These are phyloP conservation scores for Sporothrix pallida DNA, from an alignment of 2,329 filamentous ascomycete species.

Conservation along the genomic window DNA sequence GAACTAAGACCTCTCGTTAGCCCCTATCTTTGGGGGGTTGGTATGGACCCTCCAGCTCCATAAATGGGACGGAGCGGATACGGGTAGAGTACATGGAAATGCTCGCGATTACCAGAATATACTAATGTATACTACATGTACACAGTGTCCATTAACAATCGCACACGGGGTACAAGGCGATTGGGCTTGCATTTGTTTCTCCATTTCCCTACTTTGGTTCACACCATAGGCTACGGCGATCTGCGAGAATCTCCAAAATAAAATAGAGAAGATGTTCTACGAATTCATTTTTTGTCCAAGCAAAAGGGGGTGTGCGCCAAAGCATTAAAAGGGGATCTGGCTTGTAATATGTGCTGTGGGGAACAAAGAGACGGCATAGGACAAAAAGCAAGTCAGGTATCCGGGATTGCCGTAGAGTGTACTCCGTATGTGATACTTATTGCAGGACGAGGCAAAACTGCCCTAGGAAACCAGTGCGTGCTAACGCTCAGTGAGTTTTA, in stretches of 20 bases:
- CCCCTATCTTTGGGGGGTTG: background rate
- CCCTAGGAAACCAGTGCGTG: too few relatives aligned
- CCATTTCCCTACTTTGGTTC: background rate
- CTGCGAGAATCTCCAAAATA: constrained; percentile 7
- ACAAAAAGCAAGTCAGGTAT: too few relatives aligned
- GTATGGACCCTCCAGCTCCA: background rate
- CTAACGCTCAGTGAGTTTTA: too few relatives aligned
- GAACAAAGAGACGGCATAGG: too few relatives aligned
- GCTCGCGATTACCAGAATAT: background rate
- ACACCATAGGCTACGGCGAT: background rate
- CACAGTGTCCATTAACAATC: background rate
- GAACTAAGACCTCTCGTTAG: constrained; percentile 5
- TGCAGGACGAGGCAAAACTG: too few relatives aligned
- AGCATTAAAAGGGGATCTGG: background rate
- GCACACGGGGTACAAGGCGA: background rate
- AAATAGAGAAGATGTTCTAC: background rate
- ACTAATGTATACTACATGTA: background rate
- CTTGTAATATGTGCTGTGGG: too few relatives aligned
- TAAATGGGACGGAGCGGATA: background rate
- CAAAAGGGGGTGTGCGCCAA: background rate
- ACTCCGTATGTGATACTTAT: too few relatives aligned
- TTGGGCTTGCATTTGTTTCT: background rate
- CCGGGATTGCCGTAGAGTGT: too few relatives aligned
- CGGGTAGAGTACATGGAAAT: background rate
- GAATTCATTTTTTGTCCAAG: background rate